Evolutionary conservation across 1,139 yeast species (phyloP).

Genomic region (Yamadazyma blattariae): DNA sequence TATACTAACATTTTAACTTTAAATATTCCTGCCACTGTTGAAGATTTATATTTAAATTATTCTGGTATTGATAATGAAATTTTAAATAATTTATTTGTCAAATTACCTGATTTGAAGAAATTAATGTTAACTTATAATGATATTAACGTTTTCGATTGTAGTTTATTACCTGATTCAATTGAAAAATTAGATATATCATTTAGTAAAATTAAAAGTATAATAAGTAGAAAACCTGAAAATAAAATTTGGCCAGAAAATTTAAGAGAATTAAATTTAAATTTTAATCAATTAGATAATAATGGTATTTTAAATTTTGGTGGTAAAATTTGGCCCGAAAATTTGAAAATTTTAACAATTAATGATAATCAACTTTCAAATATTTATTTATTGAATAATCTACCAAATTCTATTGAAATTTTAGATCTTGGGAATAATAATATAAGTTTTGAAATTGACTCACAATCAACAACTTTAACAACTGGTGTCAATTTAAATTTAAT

Average conservation of each 20-base stretch:
- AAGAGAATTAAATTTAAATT: constrained; percentile 23
- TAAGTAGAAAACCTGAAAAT: background rate
- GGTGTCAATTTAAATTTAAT: constrained; percentile 4
- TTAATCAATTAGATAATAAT: constrained; percentile 21
- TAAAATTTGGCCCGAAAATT: constrained; percentile 24
- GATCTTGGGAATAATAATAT: constrained; percentile 15
- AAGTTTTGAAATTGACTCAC: constrained; percentile 1
- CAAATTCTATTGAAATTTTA: constrained; percentile 19
- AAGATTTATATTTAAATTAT: constrained; percentile 30
- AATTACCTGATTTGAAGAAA: constrained; percentile 24
- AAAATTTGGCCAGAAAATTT: constrained; percentile 28
- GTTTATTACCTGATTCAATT: constrained; percentile 2
- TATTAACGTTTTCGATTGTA: constrained; percentile 5
- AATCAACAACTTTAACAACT: no score
- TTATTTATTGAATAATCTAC: constrained; percentile 18
- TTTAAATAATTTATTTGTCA: constrained; percentile 9
- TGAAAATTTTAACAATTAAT: constrained; percentile 23
- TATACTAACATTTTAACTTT: constrained; percentile 18
- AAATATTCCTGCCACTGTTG: constrained; percentile 12
- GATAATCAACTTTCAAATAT: constrained; percentile 18
- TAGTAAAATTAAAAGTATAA: background rate
- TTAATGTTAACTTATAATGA: constrained; percentile 36
- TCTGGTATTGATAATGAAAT: constrained; percentile 18
- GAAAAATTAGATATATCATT: constrained; percentile 4
- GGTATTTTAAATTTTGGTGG: constrained; percentile 15